phyloP scores from a whole-genome alignment of 768 basidiomycete species.

The Exidia glandulosa region DNA sequence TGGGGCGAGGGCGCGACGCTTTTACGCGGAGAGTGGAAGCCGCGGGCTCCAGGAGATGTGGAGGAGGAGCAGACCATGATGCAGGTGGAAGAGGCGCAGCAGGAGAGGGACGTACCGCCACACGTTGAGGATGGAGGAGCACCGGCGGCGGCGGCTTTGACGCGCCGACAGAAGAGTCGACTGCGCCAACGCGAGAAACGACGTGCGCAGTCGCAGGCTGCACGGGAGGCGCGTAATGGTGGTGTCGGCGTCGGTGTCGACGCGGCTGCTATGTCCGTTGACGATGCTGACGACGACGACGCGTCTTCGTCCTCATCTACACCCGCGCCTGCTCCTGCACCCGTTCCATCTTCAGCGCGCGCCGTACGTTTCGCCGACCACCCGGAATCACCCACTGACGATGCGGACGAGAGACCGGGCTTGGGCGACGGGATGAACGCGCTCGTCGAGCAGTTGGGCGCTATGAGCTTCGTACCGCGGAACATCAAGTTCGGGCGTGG shows the following conservation, averaged over 20 bases:
- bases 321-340: not conserved
- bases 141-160: slow-evolving; percentile 7
- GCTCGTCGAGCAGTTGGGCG: slow-evolving; percentile 35
- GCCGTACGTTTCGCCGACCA: not conserved
- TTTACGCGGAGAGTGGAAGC: slow-evolving; percentile 62
- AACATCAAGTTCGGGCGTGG: slow-evolving; percentile 68
- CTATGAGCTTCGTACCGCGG: slow-evolving; percentile 52
- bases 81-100: slow-evolving; percentile 15
- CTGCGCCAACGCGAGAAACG: too few relatives aligned
- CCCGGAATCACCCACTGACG: slow-evolving; percentile 2
- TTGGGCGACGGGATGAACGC: slow-evolving; percentile 25
- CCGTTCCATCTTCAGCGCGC: not conserved
- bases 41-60: slow-evolving; percentile 21
- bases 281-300: too few relatives aligned
- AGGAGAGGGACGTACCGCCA: slow-evolving; percentile 16
- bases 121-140: slow-evolving; percentile 12
- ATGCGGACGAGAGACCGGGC: slow-evolving; percentile 12
- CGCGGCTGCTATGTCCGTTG: too few relatives aligned
- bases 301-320: too few relatives aligned
- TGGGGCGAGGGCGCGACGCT: slow-evolving; percentile 83
- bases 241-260: too few relatives aligned
- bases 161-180: slow-evolving; percentile 9
- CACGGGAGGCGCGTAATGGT: too few relatives aligned
- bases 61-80: slow-evolving; percentile 8
- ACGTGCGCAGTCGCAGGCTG: too few relatives aligned